Base-by-base conservation (phyloP, 2,329 filamentous ascomycete species). In the Xylariales sp. region DNA sequence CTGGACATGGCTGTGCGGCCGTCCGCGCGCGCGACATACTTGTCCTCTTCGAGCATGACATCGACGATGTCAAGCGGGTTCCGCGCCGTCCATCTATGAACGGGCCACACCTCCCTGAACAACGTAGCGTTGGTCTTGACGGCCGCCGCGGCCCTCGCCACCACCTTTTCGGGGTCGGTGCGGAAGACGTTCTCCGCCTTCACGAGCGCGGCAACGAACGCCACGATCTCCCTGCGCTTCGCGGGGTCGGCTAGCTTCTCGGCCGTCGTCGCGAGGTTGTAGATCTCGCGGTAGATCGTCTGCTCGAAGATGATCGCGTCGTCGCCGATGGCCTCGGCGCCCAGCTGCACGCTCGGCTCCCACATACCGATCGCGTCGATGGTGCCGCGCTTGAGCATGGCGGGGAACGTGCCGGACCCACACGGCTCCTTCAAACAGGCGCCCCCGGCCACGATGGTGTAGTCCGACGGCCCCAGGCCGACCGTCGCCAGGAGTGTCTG, bases 291-390 rank as follows among this genome's bases (percentile, higher is more conserved):
- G 18, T 52, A 52, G 10, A 16, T 4, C 9, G 48, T 30, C 48
- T 30, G 23, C 60, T 79, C 71, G 63, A 79, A 79, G 14, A 78
- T 66, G 46, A 77, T 65, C 9, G 72, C 73, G 48, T 34, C 9
- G 48, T 32, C 28, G 28, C 32, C 28, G 39, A 41, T 14, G 1
- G 39, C 10, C 10, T 41, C 39, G 12, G 39, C 71, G 3, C 71
- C 77, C 3, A 80, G 70, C 72, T 80, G 73, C 7, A 78, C 75
- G 16, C 75, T 73, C 28, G 78, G 76, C 72, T 80, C 78, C 78
- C 78, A 80, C 61, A 78, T 72, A 34, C 76, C 78, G 39, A 78
- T 77, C 0, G 76, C 78, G 65, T 79, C 76, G 30, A 79, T 71
- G 36, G 71, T 67, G 1, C 73, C 67, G 16, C 56, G 60, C 46